These are phyloP conservation scores for Vaucheria bursata DNA, from an alignment of 352 stramenopile genomes.

Conservation along the genomic window DNA sequence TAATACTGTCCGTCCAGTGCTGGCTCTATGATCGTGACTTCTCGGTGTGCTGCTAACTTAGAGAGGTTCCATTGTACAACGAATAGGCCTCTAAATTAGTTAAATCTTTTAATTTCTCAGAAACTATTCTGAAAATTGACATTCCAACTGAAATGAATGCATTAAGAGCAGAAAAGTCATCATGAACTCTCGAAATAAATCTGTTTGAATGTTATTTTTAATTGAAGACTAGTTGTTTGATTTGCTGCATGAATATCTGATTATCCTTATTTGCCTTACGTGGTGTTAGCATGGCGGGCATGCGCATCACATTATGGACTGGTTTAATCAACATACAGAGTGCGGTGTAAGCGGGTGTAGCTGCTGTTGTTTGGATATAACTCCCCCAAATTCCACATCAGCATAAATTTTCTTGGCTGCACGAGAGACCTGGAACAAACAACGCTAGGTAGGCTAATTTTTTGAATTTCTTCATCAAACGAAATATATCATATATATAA, in stretches of 20 bases:
- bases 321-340: constrained; percentile 4
- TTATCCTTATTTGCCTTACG: not conserved
- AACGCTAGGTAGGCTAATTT: too few relatives aligned
- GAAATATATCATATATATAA: too few relatives aligned
- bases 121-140: not conserved
- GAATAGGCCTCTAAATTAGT: not conserved
- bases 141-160: not conserved
- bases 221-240: not conserved
- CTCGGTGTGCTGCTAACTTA: not conserved
- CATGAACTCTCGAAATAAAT: not conserved
- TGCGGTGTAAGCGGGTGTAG: constrained; percentile 11
- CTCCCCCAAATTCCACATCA: not conserved
- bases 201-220: not conserved
- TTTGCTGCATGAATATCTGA: not conserved
- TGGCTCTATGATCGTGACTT: not conserved
- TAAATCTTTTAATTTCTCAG: not conserved
- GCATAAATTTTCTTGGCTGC: too few relatives aligned
- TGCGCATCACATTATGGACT: constrained; percentile 7
- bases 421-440: too few relatives aligned
- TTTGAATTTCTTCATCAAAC: too few relatives aligned
- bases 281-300: constrained; percentile 6
- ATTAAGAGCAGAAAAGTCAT: not conserved
- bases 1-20: not conserved
- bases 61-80: not conserved
- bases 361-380: constrained; percentile 1